Conservation (phyloP, 176 grass and related monocot genomes). For the Rhynchospora breviuscula region DNA sequence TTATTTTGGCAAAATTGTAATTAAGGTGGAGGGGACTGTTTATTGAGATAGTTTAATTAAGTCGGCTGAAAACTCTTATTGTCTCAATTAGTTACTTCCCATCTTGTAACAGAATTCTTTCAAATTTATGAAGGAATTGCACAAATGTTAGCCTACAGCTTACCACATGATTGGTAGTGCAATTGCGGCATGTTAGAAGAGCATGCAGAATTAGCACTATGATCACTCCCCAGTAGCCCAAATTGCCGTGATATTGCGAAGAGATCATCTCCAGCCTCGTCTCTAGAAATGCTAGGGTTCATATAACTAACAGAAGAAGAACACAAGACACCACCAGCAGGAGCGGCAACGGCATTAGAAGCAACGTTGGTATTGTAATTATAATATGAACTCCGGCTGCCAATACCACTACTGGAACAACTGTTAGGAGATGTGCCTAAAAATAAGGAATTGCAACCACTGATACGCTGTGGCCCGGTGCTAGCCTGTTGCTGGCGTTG, state of each 20-base stretch:
- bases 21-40: too few species aligned
- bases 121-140: not conserved
- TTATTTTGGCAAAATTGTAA: too few species aligned
- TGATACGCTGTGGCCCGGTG: not conserved
- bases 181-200: constrained; percentile 34
- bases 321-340: constrained; percentile 26
- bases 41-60: not conserved
- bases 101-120: not conserved
- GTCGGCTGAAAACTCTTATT: not conserved
- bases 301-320: constrained; percentile 35
- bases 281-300: constrained; percentile 23
- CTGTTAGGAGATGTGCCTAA: not conserved
- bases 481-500: constrained; percentile 64
- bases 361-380: constrained; percentile 21
- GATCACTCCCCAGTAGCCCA: constrained; percentile 38
- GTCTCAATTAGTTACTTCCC: not conserved
- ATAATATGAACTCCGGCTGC: not conserved
- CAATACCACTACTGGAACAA: not conserved
- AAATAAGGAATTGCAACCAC: constrained; percentile 11
- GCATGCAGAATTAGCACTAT: constrained; percentile 28
- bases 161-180: constrained; percentile 55
- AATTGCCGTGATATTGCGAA: constrained; percentile 87
- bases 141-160: not conserved
- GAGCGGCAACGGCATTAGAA: not conserved
- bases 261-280: constrained; percentile 59